Base-by-base conservation (phyloP, 768 basidiomycete genomes). In the Mycena haematopus region DNA sequence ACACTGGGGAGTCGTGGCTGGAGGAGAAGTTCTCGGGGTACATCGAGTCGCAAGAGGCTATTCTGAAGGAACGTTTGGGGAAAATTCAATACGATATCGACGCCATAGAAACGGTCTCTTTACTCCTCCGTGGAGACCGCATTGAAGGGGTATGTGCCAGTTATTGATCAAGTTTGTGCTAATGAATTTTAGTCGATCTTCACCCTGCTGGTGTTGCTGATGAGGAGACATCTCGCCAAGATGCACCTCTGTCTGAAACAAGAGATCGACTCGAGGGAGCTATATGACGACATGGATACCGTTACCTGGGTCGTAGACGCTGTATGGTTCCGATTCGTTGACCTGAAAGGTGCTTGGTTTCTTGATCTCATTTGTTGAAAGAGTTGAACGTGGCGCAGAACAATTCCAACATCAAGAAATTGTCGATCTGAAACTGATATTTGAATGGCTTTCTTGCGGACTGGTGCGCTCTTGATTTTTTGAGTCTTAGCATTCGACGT, bases 401-500 rank as follows among this genome's bases (percentile, higher is more conserved):
- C 38, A 47, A n/a, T 62, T 62, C 17, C 46, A 51, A 17, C 53
- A 62, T 19, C 60, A 56, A 36, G 33, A 42, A 31, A 27, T 56
- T 3, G 7, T 29, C 11, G 60, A 62, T 56, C 13, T 62, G 29
- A 62, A 56, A 21, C 49, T 44, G 21, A 47, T n/a, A 22, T 62
- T 62, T 22, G 60, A 56, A 24, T 51, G 47, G 49, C 47, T 62
- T 5, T 62, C 60, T 40, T 62, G 60, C n/a, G 60, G 60, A 33
- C 47, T 62, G 35, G 60, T 62, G 24, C 17, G 53, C 8, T 27
- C 6, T 38, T 0, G 17, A 22, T 49, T 35, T 17, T 17, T 21
- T 13, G 13, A 2, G 8, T 21, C 1, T 2, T 25, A 1, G 38
- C 15, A 22, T 21, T 52, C 17, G 7, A 14, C 49, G 3, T 6